phyloP scores from a whole-genome alignment of 1,139 yeast species.

The Sugiyamaella paludigena region DNA sequence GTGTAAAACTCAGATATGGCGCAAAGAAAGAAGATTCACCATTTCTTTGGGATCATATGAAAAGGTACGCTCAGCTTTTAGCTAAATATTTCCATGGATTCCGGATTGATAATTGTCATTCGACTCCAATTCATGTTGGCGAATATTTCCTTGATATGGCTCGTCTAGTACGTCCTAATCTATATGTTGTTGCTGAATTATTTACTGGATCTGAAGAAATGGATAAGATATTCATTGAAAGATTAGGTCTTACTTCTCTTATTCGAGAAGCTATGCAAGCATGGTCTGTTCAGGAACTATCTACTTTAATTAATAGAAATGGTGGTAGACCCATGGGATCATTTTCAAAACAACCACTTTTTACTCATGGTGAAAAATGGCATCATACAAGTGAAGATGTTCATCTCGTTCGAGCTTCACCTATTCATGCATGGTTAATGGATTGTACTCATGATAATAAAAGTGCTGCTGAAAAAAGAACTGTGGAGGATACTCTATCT shows the following conservation, averaged over 20 bases:
- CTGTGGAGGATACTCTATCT: slow-evolving; percentile 90
- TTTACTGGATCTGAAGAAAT: slow-evolving; percentile 89
- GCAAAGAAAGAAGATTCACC: slow-evolving; percentile 76
- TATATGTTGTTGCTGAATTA: slow-evolving; percentile 91
- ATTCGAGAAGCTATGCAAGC: slow-evolving; percentile 98
- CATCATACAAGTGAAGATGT: slow-evolving; percentile 20
- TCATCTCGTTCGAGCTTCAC: slow-evolving; percentile 57
- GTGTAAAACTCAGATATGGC: slow-evolving; percentile 91
- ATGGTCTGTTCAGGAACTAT: slow-evolving; percentile 80
- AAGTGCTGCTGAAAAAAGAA: slow-evolving; percentile 82
- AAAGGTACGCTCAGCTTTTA: slow-evolving; percentile 64
- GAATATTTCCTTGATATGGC: slow-evolving; percentile 87
- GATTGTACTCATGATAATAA: slow-evolving; percentile 98
- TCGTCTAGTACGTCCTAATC: slow-evolving; percentile 74
- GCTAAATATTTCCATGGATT: slow-evolving; percentile 85
- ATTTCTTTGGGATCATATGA: slow-evolving; percentile 84
- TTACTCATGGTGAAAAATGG: slow-evolving; percentile 22
- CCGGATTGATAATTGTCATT: slow-evolving; percentile 92
- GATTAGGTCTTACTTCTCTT: slow-evolving; percentile 81
- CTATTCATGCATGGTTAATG: slow-evolving; percentile 93
- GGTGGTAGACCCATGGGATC: slow-evolving; percentile 98
- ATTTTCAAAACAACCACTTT: slow-evolving; percentile 41
- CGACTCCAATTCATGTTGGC: slow-evolving; percentile 94
- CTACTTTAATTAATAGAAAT: slow-evolving; percentile 82
- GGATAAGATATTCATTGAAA: slow-evolving; percentile 87